phyloP scores from a whole-genome alignment of 768 basidiomycete genomes.

The Calocera cornea region DNA sequence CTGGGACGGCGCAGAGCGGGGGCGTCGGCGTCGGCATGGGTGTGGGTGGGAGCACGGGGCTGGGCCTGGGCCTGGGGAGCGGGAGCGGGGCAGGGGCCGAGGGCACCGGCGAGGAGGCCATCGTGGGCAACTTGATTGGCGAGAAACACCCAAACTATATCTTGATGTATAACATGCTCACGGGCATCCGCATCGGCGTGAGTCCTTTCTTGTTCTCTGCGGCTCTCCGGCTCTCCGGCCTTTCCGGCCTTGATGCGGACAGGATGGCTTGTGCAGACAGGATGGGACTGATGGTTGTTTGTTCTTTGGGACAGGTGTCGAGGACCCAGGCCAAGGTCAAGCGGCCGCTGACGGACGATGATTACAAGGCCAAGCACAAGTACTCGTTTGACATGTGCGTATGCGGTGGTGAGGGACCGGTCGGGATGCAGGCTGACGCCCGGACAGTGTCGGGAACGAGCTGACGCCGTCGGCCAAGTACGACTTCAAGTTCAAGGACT shows the following conservation, averaged over 20 bases:
- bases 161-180: slow-evolving; percentile 99
- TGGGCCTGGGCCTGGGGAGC: background rate
- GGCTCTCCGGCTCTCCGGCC: no score
- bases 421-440: slow-evolving; percentile 5
- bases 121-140: slow-evolving; percentile 94
- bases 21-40: background rate
- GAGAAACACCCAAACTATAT: slow-evolving; percentile 98
- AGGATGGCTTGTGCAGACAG: no score
- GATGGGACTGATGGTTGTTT: background rate
- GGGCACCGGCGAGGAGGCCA: slow-evolving; percentile 42
- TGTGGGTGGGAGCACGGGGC: slow-evolving; percentile 1
- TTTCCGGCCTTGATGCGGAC: no score
- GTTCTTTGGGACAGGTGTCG: slow-evolving; percentile 48
- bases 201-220: slow-evolving; percentile 20
- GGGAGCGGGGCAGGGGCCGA: slow-evolving; percentile 45
- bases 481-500: slow-evolving; percentile 99
- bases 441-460: slow-evolving; percentile 78
- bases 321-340: slow-evolving; percentile 92
- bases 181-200: slow-evolving; percentile 90
- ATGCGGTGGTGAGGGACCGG: background rate
- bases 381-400: slow-evolving; percentile 93
- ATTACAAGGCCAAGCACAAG: slow-evolving; percentile 82
- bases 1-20: background rate
- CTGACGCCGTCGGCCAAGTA: slow-evolving; percentile 95
- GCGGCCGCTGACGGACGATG: slow-evolving; percentile 67